Evolutionary conservation across 371 early-diverging fungal species (phyloP), one percentile per base, ranked within the genome.

Genomic region (Conidiobolus incongruus): DNA sequence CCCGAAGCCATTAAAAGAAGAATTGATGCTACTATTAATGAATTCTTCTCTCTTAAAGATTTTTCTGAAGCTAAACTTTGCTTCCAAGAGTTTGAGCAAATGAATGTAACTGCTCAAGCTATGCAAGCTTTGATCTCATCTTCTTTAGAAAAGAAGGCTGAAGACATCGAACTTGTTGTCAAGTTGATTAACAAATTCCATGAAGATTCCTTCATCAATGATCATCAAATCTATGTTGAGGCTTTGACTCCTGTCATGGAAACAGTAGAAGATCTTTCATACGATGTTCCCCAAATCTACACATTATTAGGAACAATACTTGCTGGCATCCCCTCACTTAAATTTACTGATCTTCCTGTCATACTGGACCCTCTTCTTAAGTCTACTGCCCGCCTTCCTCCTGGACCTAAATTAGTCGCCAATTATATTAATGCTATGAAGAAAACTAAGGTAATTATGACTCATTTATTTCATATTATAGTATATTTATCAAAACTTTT

Each of bases 241-340:
- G 83, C 75, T 6, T 65, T 83, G 36, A 55, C 63, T 29, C 63
- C 61, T 29, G 67, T 70, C 37, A 61, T 70, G 51, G 76, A 72
- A 51, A 48, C 54, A 40, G 61, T 82, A 41, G 76, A 78, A 44
- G 91, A 90, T 52, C 61, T 79, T 38, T 63, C 70, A 13, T 66
- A 73, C 36, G 91, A 90, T 63, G 74, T 77, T 11, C 91, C 91
- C 26, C 65, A 70, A 37, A 77, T 73, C 16, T 75, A 63, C 55
- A 37, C 23, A 24, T 23, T 28, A 37, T 26, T 26, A 26, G 26
- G 26, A 26, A 4, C 8, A 26, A 26, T 26, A 3, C 8, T 44
- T 6, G 24, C 28, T 21, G 0, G 29, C 15, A n/a, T 21, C 11
- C 2, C 5, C 12, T n/a, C 3, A 23, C 7, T 16, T n/a, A 38